Conservation (phyloP, 192 early-diverging fungal species). For the Entomortierella parvispora region DNA sequence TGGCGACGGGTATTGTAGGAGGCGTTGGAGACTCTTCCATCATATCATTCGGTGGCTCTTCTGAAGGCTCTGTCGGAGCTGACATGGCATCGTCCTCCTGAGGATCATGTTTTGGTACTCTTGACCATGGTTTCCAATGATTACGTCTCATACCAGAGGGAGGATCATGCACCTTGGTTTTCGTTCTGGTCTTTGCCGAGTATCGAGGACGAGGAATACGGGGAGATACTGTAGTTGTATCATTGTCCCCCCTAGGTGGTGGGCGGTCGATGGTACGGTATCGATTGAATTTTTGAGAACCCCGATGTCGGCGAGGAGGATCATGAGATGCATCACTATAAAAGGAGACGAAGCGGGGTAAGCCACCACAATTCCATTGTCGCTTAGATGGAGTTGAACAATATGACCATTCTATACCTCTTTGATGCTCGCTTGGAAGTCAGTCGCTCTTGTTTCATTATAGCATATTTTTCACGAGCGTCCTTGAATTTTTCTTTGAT, state of each 20-base stretch:
- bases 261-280: background rate
- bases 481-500: too few relatives aligned
- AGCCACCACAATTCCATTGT: background rate
- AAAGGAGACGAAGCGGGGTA: background rate
- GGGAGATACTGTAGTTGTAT: background rate
- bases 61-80: too few relatives aligned
- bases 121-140: background rate
- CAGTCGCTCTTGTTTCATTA: too few relatives aligned
- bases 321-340: background rate
- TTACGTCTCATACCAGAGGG: background rate
- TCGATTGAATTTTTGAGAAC: background rate
- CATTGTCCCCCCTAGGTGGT: too few relatives aligned
- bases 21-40: too few relatives aligned
- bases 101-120: too few relatives aligned
- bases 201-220: background rate
- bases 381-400: background rate
- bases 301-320: background rate
- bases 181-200: background rate
- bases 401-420: too few relatives aligned
- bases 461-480: too few relatives aligned
- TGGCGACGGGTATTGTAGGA: too few relatives aligned
- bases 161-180: background rate
- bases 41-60: too few relatives aligned
- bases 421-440: too few relatives aligned
- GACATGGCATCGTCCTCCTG: too few relatives aligned